Percentiles rank a stretch among this genome's conserved stretches.
phyloP scores from a whole-genome alignment of 2,329 filamentous ascomycete genomes.

The Colletotrichum spaethianum region DNA sequence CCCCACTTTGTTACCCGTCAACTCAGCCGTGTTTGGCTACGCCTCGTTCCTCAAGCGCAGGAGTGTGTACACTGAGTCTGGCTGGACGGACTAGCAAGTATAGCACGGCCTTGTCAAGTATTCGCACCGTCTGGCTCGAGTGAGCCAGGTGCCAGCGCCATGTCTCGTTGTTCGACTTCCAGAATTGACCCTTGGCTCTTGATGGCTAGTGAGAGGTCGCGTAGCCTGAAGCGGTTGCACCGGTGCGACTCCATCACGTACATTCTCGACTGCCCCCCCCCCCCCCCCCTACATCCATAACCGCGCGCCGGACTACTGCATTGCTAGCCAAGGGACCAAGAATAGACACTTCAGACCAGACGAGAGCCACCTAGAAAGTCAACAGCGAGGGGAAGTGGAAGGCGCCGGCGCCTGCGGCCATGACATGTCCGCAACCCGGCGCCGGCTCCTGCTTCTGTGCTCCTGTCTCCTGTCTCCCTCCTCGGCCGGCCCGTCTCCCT shows the following conservation, averaged over 20 bases:
- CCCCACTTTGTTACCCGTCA: neutral
- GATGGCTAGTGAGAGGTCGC: neutral
- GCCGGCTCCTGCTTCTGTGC: neutral
- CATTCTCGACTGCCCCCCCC: neutral
- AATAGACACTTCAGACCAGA: neutral
- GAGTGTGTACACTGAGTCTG: neutral
- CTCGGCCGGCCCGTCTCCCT: conserved; percentile 1
- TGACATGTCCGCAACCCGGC: conserved; percentile 14
- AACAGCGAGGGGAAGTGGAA: neutral
- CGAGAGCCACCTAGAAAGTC: neutral
- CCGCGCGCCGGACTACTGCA: neutral
- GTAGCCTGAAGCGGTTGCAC: conserved; percentile 2
- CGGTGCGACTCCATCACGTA: conserved; percentile 9
- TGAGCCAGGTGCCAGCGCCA: neutral
- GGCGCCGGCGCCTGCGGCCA: conserved; percentile 8
- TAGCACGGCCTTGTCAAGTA: neutral
- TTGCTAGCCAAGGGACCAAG: neutral
- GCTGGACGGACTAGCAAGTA: neutral
- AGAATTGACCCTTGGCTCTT: neutral
- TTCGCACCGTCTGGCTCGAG: neutral
- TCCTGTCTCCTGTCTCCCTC: neutral
- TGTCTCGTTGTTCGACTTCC: neutral
- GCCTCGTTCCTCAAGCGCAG: neutral
- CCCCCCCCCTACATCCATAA: neutral
- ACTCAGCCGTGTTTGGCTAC: neutral